Base-by-base conservation (phyloP, 352 stramenopile species). In the Pythium periplocum region DNA sequence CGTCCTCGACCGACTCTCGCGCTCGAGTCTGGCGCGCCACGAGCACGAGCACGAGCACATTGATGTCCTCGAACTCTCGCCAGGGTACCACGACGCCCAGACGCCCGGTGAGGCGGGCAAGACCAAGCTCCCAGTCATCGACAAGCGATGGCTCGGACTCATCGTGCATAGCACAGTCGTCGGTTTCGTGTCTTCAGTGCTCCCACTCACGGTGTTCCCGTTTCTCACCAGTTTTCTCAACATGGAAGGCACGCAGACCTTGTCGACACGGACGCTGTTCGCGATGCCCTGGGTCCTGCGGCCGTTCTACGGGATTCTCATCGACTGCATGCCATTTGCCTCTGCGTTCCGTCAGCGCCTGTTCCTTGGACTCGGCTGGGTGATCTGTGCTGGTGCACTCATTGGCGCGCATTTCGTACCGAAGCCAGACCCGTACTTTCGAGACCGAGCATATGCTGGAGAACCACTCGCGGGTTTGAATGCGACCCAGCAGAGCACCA, bases 191-290 rank as follows among this genome's bases (percentile, higher is more conserved):
- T 86, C 66, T n/a, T 79, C 67, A 6, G 61, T 68, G 17, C 59
- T 87, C 33, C 74, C 75, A 37, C 58, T 81, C 40, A 69, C 66
- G 4, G 63, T 86, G 17, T 86, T 75, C 61, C 79, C 79, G 6
- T 86, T 87, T 48, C 68, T 90, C 40, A 83, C 62, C 2, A 78
- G 67, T 54, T 80, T 87, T 52, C 61, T 87, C 45, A 83, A 85
- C 51, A 85, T 86, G 73, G 69, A 88, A 70, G 73, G 73, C 53
- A 82, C 74, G 10, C 73, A 85, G 57, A 75, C 73, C 4, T 47
- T 81, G 32, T 86, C 75, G 45, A 72, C 73, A 5, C 69, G 69
- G 12, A 66, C 66, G 45, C 46, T 88, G 48, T 50, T 87, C 9
- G 70, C 63, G 7, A 46, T 87, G 4, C 74, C 75, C 6, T 87